These are phyloP conservation scores for Neltuma alba DNA, from an alignment of 306 rosid species.

Conservation along the genomic window DNA sequence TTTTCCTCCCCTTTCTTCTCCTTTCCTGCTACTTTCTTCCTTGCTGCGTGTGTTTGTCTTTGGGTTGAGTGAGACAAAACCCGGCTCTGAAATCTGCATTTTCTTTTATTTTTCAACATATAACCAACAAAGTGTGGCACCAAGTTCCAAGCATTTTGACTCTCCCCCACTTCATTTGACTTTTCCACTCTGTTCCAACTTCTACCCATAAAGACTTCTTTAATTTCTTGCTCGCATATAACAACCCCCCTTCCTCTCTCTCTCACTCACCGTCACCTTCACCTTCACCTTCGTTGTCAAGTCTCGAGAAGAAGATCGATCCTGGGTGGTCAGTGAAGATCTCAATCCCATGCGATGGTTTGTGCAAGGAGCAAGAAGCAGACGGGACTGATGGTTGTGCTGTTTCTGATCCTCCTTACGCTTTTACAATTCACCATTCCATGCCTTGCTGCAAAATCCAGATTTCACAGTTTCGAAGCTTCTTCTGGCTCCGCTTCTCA, in stretches of 20 bases:
- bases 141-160: constrained; percentile 63
- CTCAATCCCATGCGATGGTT: constrained; percentile 54
- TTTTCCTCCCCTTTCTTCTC: too few species aligned
- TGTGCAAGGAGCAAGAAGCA: constrained; percentile 45
- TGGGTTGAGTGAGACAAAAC: neutral
- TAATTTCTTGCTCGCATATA: neutral
- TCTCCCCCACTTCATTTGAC: constrained; percentile 56
- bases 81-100: constrained; percentile 41
- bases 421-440: constrained; percentile 49
- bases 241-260: neutral
- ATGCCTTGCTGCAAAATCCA: constrained; percentile 46
- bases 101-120: neutral
- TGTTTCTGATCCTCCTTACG: constrained; percentile 52
- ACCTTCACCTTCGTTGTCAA: neutral
- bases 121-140: constrained; percentile 31
- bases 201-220: constrained; percentile 35
- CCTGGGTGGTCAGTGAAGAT: neutral
- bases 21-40: neutral
- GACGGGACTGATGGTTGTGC: constrained; percentile 38
- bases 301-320: neutral
- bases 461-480: constrained; percentile 44
- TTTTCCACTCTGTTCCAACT: constrained; percentile 45
- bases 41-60: neutral
- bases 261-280: neutral
- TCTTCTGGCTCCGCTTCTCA: constrained; percentile 20